Base-by-base conservation (phyloP, 306 rosid genomes). In the Albizia julibrissin region DNA sequence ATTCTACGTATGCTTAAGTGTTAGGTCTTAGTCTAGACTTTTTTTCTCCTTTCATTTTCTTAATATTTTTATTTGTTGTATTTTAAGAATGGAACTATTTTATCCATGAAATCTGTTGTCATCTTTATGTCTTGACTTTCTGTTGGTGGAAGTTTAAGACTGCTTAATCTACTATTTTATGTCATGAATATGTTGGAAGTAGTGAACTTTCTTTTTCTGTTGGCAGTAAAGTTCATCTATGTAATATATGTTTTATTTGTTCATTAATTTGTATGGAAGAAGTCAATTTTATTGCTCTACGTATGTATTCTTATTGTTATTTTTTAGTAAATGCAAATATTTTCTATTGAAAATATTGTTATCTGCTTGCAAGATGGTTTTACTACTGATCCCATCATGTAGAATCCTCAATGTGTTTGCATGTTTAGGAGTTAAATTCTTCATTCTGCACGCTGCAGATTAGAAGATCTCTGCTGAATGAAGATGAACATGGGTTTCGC, bases 401-500 rank as follows among this genome's bases (percentile, higher is more conserved):
- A 50, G 58, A 49, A 50, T 50, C 10, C 24, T 52, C 0, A 52
- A 52, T 19, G 59, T 52, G 24, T 19, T 52, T 52, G 59, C 59
- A 19, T 19, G 13, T 56, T 56, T 19, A 5, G 26, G 52, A 22
- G 27, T 49, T 85, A 56, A 77, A 69, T 81, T 65, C 79, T 39
- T 42, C 59, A 66, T 78, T 84, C 73, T 77, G 46, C 37, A 43
- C 71, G 75, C 39, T 78, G 80, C 93, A 95, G 99, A 95, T 95
- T 44, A 88, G 99, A 89, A 90, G 94, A 84, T 86, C 94, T 19
- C 52, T 92, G 77, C 91, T 92, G 42, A 90, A 93, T 80, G 99
- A 95, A 89, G 89, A 95, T 84, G 98, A 93, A 79, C 81, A 91
- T 22, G 99, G 99, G 70, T 93, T 95, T 82, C 89, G 91, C 42